Evolutionary conservation across 495 filamentous ascomycete species (phyloP).

Genomic region (Aspergillus conjunctus): DNA sequence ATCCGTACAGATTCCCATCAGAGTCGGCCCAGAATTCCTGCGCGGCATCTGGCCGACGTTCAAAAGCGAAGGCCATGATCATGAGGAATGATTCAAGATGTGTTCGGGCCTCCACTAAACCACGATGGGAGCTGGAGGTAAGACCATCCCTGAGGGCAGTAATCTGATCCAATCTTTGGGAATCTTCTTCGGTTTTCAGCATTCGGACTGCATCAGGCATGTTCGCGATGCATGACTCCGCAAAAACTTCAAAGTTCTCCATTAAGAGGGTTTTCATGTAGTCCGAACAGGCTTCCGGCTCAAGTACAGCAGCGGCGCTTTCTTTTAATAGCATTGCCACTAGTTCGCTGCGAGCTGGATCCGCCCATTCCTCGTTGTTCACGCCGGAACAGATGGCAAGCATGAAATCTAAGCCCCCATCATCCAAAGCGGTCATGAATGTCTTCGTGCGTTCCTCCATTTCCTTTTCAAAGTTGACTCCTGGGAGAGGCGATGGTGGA

Average conservation of each 20-base stretch:
- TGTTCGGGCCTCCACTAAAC: slow-evolving; percentile 58
- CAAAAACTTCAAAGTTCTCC: slow-evolving; percentile 78
- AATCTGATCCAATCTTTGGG: slow-evolving; percentile 72
- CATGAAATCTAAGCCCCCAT: slow-evolving; percentile 90
- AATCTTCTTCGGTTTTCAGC: slow-evolving; percentile 86
- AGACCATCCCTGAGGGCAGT: slow-evolving; percentile 52
- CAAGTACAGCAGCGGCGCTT: slow-evolving; percentile 63
- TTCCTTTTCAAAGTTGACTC: slow-evolving; percentile 64
- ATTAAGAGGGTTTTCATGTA: slow-evolving; percentile 71
- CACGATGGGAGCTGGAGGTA: slow-evolving; percentile 47
- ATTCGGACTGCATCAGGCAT: slow-evolving; percentile 89
- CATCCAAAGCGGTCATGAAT: slow-evolving; percentile 76
- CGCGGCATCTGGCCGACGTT: slow-evolving; percentile 77
- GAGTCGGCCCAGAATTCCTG: slow-evolving; percentile 86
- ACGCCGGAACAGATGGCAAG: slow-evolving; percentile 80
- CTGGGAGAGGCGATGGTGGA: slow-evolving; percentile 52
- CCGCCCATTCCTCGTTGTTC: slow-evolving; percentile 74
- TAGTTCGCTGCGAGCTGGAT: slow-evolving; percentile 73
- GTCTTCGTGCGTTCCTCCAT: slow-evolving; percentile 66
- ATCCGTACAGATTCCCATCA: slow-evolving; percentile 88
- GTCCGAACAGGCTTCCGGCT: slow-evolving; percentile 60
- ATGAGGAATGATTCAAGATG: slow-evolving; percentile 91
- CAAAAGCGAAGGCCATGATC: slow-evolving; percentile 88
- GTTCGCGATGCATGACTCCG: slow-evolving; percentile 90
- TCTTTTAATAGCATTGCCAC: slow-evolving; percentile 77